phyloP scores from a whole-genome alignment of 306 rosid genomes.

The Prinsepia uniflora region DNA sequence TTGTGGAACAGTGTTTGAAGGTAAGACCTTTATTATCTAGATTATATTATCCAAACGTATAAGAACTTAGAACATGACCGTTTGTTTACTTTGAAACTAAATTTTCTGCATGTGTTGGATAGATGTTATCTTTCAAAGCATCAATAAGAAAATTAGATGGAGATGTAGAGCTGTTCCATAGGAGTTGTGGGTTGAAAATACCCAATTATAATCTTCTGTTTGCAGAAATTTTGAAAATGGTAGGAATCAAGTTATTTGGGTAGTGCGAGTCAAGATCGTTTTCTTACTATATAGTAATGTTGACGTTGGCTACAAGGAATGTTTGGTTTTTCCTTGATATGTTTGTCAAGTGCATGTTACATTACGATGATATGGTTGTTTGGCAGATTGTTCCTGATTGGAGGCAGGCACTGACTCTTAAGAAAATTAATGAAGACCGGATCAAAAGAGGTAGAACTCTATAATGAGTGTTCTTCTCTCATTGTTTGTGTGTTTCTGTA shows the following conservation, averaged over 20 bases:
- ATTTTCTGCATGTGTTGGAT: not conserved
- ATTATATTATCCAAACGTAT: not conserved
- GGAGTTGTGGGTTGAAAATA: not conserved
- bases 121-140: not conserved
- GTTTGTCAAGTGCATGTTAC: not conserved
- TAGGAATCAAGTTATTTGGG: not conserved
- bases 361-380: constrained; percentile 6
- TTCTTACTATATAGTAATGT: not conserved
- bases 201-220: not conserved
- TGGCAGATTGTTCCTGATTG: constrained; percentile 90
- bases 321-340: not conserved
- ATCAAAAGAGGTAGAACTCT: constrained; percentile 61
- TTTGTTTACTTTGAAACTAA: not conserved
- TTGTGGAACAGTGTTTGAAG: constrained; percentile 64
- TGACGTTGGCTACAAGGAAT: not conserved
- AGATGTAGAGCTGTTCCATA: not conserved
- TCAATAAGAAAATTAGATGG: not conserved
- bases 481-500: not conserved
- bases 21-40: constrained; percentile 31
- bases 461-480: constrained; percentile 5
- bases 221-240: not conserved
- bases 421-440: constrained; percentile 58
- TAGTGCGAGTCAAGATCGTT: not conserved
- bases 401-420: constrained; percentile 78
- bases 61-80: not conserved